phyloP scores from a whole-genome alignment of 257 asterid genomes.

The Fraxinus anomala region DNA sequence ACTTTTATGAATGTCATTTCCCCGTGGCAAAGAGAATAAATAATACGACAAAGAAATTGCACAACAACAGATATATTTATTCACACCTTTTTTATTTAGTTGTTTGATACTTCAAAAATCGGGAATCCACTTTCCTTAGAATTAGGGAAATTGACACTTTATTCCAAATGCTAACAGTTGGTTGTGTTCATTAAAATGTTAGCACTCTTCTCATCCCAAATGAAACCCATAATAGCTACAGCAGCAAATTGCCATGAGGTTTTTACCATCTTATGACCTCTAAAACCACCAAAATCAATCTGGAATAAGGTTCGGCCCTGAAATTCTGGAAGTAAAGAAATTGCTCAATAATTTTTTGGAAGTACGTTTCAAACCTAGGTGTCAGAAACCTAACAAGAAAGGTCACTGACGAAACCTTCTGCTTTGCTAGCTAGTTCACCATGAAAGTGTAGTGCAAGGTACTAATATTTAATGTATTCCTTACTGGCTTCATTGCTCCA shows the following conservation, averaged over 20 bases:
- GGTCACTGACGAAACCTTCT: neutral
- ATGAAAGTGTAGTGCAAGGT: neutral
- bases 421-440: neutral
- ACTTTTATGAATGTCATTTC: constrained; percentile 6
- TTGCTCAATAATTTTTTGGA: neutral
- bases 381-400: neutral
- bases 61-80: constrained; percentile 18
- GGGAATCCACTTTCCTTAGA: constrained; percentile 26
- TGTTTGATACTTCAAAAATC: constrained; percentile 41
- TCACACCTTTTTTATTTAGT: constrained; percentile 46
- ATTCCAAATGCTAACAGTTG: neutral
- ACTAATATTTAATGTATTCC: constrained; percentile 1
- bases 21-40: constrained; percentile 24
- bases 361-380: neutral
- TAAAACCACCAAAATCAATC: no score
- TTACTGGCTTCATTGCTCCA: neutral
- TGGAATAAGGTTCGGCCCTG: no score
- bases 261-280: neutral
- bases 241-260: neutral
- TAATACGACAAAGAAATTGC: constrained; percentile 2
- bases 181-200: neutral
- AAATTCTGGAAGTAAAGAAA: neutral
- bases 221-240: neutral
- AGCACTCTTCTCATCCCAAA: neutral
- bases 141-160: constrained; percentile 34